Base-by-base conservation (phyloP, 139 green algal genomes). In the Penium margaritaceum region DNA sequence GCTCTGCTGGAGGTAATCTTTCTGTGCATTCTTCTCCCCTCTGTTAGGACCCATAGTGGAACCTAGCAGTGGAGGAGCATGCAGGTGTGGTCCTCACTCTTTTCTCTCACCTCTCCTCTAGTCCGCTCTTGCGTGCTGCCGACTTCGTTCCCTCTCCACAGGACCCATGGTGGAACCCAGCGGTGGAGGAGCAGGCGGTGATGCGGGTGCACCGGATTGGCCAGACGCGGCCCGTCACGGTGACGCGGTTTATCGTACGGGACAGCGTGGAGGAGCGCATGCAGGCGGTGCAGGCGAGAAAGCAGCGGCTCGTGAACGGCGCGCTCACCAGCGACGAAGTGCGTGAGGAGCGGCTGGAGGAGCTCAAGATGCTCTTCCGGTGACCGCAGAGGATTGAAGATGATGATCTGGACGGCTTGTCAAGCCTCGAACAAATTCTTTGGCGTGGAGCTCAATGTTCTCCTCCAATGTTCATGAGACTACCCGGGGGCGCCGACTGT, bases 181-280 rank as follows among this genome's bases (percentile, higher is more conserved):
- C 86, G 14, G 81, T 89, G 24, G 88, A 94, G 79, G 83, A 91
- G 81, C 90, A 95, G 81, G 90, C 88, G 1, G 85, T 93, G 35
- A 87, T 85, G 30, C 71, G 88, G 0, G 84, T 91, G 68, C 87
- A 92, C 71, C 85, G 89, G 36, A 89, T 94, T 44, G 89, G 89
- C 1, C 88, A 91, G 76, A 81, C 58, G 4, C 74, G 78, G 0
- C 41, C 72, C 0, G 88, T 93, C 39, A 54, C 15, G 15, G 62
- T 83, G 14, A 60, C 27, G 32, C 46, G 78, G 7, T 84, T 72
- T 35, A 63, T 62, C 27, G 68, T 75, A 6, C 44, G 68, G 2
- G 84, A 81, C 72, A 88, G 72, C 33, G 90, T 93, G 41, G 89
- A 93, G 87, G 87, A 94, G 79, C 81, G 87, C 37, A 93, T 93